These are phyloP conservation scores for Chaetomium sp. DNA, from an alignment of 2,329 filamentous ascomycete species.

Conservation along the genomic window DNA sequence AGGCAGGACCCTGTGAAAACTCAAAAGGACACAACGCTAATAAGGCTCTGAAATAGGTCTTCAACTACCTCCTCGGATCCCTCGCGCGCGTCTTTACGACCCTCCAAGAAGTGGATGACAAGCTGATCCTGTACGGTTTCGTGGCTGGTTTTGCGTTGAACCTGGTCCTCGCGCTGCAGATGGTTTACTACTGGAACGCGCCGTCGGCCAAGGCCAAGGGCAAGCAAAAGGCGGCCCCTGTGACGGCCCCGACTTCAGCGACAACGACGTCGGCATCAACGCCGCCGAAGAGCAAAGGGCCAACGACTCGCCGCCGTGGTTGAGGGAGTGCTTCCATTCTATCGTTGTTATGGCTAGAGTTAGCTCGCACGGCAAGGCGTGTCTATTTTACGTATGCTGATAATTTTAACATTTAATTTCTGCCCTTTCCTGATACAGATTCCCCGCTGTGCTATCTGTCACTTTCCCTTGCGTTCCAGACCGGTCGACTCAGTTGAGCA, in stretches of 20 bases:
- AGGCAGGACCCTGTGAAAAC: neutral
- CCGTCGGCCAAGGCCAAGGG: slow-evolving; percentile 40
- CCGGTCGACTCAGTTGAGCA: neutral
- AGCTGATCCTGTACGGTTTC: slow-evolving; percentile 92
- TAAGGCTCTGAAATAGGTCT: slow-evolving; percentile 58
- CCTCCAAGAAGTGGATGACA: slow-evolving; percentile 93
- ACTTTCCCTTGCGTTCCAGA: slow-evolving; percentile 1
- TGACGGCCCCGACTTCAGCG: slow-evolving; percentile 21
- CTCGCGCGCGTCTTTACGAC: slow-evolving; percentile 96
- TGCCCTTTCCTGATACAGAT: neutral
- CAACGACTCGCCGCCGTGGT: slow-evolving; percentile 38
- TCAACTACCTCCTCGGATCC: slow-evolving; percentile 94
- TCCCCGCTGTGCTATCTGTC: neutral
- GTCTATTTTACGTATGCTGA: slow-evolving; percentile 1
- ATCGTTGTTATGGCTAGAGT: slow-evolving; percentile 3
- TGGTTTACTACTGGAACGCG: slow-evolving; percentile 94
- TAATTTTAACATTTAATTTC: slow-evolving; percentile 12
- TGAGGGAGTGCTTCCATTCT: slow-evolving; percentile 18
- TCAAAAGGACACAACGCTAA: slow-evolving; percentile 4
- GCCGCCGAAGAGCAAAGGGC: slow-evolving; percentile 32
- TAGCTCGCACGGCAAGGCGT: neutral
- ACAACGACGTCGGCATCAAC: slow-evolving; percentile 16
- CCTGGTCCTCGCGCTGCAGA: slow-evolving; percentile 75
- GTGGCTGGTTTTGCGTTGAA: slow-evolving; percentile 89
- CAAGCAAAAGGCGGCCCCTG: slow-evolving; percentile 33